Base-by-base conservation (phyloP, 225 moss, liverwort and hornwort species). In the Rhytidiadelphus loreus region DNA sequence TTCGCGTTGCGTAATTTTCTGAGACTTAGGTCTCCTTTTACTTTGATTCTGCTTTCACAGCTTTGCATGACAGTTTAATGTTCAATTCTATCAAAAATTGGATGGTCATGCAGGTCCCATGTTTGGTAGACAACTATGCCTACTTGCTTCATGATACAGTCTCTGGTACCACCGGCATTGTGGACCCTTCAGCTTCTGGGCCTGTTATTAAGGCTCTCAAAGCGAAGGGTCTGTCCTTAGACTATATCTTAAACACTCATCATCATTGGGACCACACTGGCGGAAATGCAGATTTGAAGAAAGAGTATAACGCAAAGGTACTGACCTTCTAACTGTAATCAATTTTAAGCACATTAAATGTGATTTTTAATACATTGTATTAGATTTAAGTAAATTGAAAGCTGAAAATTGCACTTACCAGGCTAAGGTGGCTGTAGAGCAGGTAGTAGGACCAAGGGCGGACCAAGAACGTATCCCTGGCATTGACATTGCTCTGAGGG, bases 201-300 rank as follows among this genome's bases (percentile, higher is more conserved):
- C 98, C 98, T 91, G 98, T 98, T 64, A 90, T 95, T 43, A 94
- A 87, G 88, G 95, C 96, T 77, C 90, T 98, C 29, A 92, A 94
- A 84, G 85, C 89, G 19, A 97, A 92, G 90, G 96, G 96, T 28
- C 82, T 92, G 64, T 89, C 92, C 30, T 88, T 98, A 91, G 93
- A 96, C 72, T 98, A 93, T 43, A 95, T 98, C 65, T 89, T 98
- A 65, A 98, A 98, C 87, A 98, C 98, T 81, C 98, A 97, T 88
- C 98, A 98, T 91, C 98, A 98, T 85, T 97, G 94, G 95, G 98
- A 98, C 90, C 97, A 98, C 56, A 98, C 97, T 41, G 97, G 96
- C 77, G 98, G 95, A 81, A 98, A 98, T 82, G 89, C 94, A 73
- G 96, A 94, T 84, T 92, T 98, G 85, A 98, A 98, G 90, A 91